Evolutionary conservation across 148 eudicot genomes (phyloP).

Genomic region (Suaeda aralocaspica): DNA sequence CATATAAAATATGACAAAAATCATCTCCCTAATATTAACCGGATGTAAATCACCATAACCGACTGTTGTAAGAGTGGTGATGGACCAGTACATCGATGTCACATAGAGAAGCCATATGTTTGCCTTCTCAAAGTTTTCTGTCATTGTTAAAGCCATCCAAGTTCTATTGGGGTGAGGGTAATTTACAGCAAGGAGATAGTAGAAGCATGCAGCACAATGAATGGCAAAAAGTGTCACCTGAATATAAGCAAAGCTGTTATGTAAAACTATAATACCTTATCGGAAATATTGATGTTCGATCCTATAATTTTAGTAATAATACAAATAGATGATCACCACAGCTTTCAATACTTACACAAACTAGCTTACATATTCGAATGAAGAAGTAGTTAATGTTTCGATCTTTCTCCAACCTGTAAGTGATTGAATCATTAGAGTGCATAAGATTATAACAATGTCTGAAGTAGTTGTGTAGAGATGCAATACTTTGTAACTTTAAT

Average conservation of each 20-base stretch:
- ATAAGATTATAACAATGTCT: too few relatives aligned
- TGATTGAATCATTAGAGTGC: neutral
- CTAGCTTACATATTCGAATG: conserved; percentile 60
- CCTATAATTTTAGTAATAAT: too few relatives aligned
- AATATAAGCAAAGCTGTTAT: too few relatives aligned
- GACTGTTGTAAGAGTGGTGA: conserved; percentile 64
- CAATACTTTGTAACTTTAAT: neutral
- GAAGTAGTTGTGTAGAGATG: too few relatives aligned
- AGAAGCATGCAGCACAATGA: conserved; percentile 71
- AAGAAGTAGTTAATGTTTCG: conserved; percentile 52
- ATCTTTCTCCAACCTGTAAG: conserved; percentile 72
- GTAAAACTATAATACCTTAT: too few relatives aligned
- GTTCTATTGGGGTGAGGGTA: conserved; percentile 44
- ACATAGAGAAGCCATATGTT: conserved; percentile 48
- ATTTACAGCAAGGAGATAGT: conserved; percentile 50
- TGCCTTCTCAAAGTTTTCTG: conserved; percentile 26
- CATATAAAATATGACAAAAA: conserved; percentile 63
- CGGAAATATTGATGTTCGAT: too few relatives aligned
- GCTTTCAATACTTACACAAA: conserved; percentile 48
- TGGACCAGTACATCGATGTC: conserved; percentile 75
- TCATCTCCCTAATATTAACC: conserved; percentile 60
- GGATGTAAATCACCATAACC: conserved; percentile 94
- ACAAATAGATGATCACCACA: neutral
- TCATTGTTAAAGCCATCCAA: conserved; percentile 47
- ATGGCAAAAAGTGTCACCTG: conserved; percentile 77